Percentiles rank a stretch among this genome's conserved stretches.
phyloP scores from a whole-genome alignment of 345 rosid species.

The Gossypium sturtianum region DNA sequence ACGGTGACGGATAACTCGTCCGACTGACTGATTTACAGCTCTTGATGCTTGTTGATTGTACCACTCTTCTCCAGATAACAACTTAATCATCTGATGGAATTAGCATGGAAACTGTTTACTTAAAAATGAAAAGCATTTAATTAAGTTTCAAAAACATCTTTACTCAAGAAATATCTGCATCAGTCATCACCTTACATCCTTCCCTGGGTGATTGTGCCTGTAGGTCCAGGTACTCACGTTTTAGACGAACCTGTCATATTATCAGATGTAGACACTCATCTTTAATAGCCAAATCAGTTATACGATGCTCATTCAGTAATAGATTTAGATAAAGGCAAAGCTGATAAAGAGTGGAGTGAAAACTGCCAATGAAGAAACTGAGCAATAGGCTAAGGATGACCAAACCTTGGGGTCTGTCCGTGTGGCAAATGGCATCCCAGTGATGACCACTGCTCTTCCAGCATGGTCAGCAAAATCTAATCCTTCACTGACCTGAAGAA shows the following conservation, averaged over 20 bases:
- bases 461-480: slow-evolving; percentile 95
- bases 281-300: background rate
- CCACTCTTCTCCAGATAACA: slow-evolving; percentile 80
- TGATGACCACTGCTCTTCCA: slow-evolving; percentile 92
- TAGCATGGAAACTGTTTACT: background rate
- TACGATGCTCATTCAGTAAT: slow-evolving; percentile 1
- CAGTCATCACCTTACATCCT: slow-evolving; percentile 50
- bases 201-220: slow-evolving; percentile 30
- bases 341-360: background rate
- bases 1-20: slow-evolving; percentile 94
- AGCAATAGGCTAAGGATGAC: slow-evolving; percentile 9
- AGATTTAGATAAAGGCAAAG: background rate
- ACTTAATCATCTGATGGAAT: slow-evolving; percentile 27
- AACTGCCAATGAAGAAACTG: background rate
- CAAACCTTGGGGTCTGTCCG: slow-evolving; percentile 83
- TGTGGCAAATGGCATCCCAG: slow-evolving; percentile 87
- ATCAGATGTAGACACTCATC: background rate
- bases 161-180: slow-evolving; percentile 14
- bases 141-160: slow-evolving; percentile 15
- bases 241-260: slow-evolving; percentile 65
- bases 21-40: slow-evolving; percentile 96
- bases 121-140: slow-evolving; percentile 10
- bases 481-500: slow-evolving; percentile 94
- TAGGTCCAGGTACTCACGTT: slow-evolving; percentile 82
- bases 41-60: slow-evolving; percentile 84